Evolutionary conservation across 176 grass and related monocot species (phyloP), one percentile per base, ranked within the genome.

Genomic region (Triticum dicoccoides): DNA sequence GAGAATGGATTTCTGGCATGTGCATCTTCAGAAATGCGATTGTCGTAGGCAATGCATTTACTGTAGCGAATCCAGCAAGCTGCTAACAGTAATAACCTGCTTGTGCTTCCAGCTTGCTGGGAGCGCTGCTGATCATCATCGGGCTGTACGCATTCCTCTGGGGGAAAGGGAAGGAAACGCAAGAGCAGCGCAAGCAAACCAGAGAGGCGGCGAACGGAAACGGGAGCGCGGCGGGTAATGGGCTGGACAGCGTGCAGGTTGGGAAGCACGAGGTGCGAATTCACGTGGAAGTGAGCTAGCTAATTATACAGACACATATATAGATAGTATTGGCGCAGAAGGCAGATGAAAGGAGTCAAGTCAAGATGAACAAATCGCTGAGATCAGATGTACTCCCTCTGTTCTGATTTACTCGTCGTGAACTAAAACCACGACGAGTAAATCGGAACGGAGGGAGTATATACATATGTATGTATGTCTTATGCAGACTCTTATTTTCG

Each of bases 121-220:
- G 86, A 8, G 25, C 84, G 0, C 14, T 54, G 13, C 35, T 89
- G 45, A 87, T 94, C n/a, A 73, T 91, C 66, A 9, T 49, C 15
- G 92, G 92, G 0, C 42, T 94, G 9, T 94, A 91, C 37, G 69
- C 84, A 2, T 86, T 89, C 58, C 83, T 94, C 20, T 94, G 89
- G 92, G 92, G 86, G 0, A 89, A 91, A 81, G 80, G 74, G 32
- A 76, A 30, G 35, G 91, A 93, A 67, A 10, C 77, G 2, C 27
- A 85, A 4, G 33, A 68, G 41, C 65, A 33, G 52, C 58, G 47
- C 15, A 77, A 25, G 11, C 34, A 76, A 29, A 59, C 3, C 33
- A 24, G 20, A 7, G 45, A 25, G 10, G 6, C 44, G 44, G 44
- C 44, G 44, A 45, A 45, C 44, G 44, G 44, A 45, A 8, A 58